Conservation (phyloP, 1,139 yeast genomes). For the Waltiozyma sp. region DNA sequence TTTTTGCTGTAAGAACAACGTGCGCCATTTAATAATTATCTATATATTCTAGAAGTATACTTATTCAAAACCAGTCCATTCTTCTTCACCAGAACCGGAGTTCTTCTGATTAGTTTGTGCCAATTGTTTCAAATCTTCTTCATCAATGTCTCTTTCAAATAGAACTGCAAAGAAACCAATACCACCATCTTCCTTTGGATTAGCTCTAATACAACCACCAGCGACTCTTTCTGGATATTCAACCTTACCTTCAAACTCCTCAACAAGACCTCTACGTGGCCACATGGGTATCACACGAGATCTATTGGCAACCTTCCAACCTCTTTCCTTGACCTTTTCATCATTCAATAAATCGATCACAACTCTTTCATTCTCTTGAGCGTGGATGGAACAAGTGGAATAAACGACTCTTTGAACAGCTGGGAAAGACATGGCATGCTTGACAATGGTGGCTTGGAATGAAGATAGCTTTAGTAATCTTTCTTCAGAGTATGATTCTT, state of each 20-base stretch:
- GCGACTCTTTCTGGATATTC: slow-evolving; percentile 43
- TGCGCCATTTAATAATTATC: no score
- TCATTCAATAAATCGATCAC: slow-evolving; percentile 69
- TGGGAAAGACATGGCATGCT: slow-evolving; percentile 81
- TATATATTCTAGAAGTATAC: not conserved
- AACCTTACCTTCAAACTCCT: slow-evolving; percentile 48
- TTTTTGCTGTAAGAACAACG: no score
- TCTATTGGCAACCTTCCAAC: slow-evolving; percentile 66
- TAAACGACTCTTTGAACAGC: slow-evolving; percentile 71
- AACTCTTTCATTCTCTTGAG: slow-evolving; percentile 87
- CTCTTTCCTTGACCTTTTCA: slow-evolving; percentile 42
- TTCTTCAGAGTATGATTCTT: slow-evolving; percentile 34
- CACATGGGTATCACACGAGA: slow-evolving; percentile 65
- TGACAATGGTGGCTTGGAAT: slow-evolving; percentile 78
- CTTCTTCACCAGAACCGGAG: slow-evolving; percentile 14
- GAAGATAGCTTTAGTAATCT: slow-evolving; percentile 67
- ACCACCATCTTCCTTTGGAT: slow-evolving; percentile 88
- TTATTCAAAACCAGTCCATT: slow-evolving; percentile 23
- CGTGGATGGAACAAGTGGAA: slow-evolving; percentile 90
- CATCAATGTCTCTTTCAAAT: slow-evolving; percentile 22
- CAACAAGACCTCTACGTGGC: slow-evolving; percentile 72
- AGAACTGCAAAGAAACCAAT: slow-evolving; percentile 88
- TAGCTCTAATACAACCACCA: slow-evolving; percentile 76
- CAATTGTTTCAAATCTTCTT: slow-evolving; percentile 1
- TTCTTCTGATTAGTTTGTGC: slow-evolving; percentile 1